Evolutionary conservation across 192 early-diverging fungal species (phyloP), one percentile per base, ranked within the genome.

Genomic region (Coemansia erecta): DNA sequence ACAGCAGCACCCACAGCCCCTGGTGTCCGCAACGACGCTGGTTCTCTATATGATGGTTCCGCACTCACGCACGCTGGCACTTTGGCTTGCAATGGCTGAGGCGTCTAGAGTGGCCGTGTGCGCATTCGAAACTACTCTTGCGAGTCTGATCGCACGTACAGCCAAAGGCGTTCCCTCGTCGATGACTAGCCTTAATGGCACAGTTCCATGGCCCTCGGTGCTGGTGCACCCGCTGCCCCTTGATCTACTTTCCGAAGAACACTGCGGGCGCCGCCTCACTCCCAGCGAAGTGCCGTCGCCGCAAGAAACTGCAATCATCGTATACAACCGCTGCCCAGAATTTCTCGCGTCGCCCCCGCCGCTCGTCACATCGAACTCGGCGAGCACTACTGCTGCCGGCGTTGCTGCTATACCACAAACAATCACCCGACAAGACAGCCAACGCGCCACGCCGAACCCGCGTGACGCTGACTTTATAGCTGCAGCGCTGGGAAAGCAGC

Each of bases 171-270:
- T 67, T 3, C 53, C 64, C 8, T 63, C 57, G 13, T 62, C 64
- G 12, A 51, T 31, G 12, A 33, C 49, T 1, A 18, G 26, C 2
- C 43, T 53, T 24, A 46, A 52, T 23, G 48, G 52, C 39, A 63
- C 35, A 28, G 60, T 62, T 18, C 41, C 52, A 1, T 70, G 67
- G 73, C 73, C 73, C 1, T 46, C 74, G 8, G 40, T 77, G 44
- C 57, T 68, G 11, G 58, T 71, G 46, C 68, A 77, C 21, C 74
- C 74, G 46, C 61, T 77, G 60, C 64, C 74, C 4, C 61, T 71
- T 14, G 66, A 75, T 28, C 37, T 46, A n/a, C 31, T 75, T 28
- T 37, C 39, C 49, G 54, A 56, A 18, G 55, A 58, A 46, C 48
- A 47, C 53, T 17, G 24, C n/a, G 66, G 62, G 4, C 53, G 56